These are phyloP conservation scores for Plasmodium vivax DNA, from an alignment of 169 alveolate species.

Conservation along the genomic window DNA sequence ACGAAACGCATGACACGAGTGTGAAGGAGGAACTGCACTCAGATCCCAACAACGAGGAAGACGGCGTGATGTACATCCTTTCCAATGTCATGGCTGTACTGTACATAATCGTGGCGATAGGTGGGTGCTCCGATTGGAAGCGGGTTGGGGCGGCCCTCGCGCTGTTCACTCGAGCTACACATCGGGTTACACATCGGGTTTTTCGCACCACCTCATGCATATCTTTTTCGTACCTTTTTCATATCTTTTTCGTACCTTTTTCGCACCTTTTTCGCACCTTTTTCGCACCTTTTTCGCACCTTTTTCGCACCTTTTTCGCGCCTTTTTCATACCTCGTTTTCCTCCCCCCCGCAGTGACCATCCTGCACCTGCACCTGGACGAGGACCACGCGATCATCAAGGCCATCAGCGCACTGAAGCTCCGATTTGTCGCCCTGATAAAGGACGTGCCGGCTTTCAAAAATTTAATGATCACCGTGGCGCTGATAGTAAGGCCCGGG, in stretches of 20 bases:
- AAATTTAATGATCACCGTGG: slow-evolving; percentile 40
- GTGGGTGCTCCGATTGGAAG: neutral
- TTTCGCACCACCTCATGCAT: too few relatives aligned
- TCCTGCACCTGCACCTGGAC: slow-evolving; percentile 46
- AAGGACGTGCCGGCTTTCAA: slow-evolving; percentile 30
- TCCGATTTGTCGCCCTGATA: slow-evolving; percentile 36
- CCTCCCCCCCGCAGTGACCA: slow-evolving; percentile 5
- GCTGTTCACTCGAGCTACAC: neutral
- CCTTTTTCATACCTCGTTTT: neutral
- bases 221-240: neutral
- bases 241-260: neutral
- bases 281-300: neutral
- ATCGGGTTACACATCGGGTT: neutral
- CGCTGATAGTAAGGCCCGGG: slow-evolving; percentile 18
- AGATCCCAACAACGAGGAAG: neutral
- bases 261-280: neutral
- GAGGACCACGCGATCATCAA: slow-evolving; percentile 65
- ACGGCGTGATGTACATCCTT: neutral
- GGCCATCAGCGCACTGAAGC: slow-evolving; percentile 36
- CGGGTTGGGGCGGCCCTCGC: neutral
- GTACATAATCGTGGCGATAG: slow-evolving; percentile 63
- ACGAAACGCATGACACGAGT: slow-evolving; percentile 62
- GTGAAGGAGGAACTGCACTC: slow-evolving; percentile 16
- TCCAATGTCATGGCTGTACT: slow-evolving; percentile 43
- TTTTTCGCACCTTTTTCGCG: neutral